These are phyloP conservation scores for Penicillium cosmopolitanum DNA, from an alignment of 495 filamentous ascomycete species.

Conservation along the genomic window DNA sequence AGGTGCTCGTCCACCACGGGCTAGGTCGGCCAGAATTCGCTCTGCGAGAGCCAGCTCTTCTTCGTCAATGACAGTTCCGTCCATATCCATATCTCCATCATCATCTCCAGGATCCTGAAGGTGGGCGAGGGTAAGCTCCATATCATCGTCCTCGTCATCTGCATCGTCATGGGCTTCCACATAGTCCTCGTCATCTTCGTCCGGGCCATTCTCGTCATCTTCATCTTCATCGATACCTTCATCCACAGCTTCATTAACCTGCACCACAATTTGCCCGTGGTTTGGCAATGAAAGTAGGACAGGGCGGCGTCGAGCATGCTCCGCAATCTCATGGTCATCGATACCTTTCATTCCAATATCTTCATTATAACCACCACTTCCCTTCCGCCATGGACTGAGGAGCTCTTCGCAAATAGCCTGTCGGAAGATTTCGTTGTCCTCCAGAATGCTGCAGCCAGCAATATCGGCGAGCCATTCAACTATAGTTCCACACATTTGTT, in stretches of 20 bases:
- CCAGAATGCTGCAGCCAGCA: slow-evolving; percentile 81
- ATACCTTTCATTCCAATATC: slow-evolving; percentile 84
- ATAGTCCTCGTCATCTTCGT: slow-evolving; percentile 48
- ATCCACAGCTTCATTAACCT: slow-evolving; percentile 53
- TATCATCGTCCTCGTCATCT: slow-evolving; percentile 46
- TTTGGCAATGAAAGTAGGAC: slow-evolving; percentile 44
- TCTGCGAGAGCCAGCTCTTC: slow-evolving; percentile 73
- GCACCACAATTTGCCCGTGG: slow-evolving; percentile 44
- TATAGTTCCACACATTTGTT: slow-evolving; percentile 98
- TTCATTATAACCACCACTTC: slow-evolving; percentile 82
- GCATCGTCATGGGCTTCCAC: slow-evolving; percentile 51
- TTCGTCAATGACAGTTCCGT: slow-evolving; percentile 51
- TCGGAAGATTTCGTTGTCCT: slow-evolving; percentile 77
- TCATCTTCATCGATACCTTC: slow-evolving; percentile 53
- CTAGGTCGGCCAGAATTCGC: slow-evolving; percentile 57
- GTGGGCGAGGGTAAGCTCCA: slow-evolving; percentile 23
- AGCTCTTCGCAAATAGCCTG: slow-evolving; percentile 87
- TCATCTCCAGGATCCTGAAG: slow-evolving; percentile 39
- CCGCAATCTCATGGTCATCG: slow-evolving; percentile 76
- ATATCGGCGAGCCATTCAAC: slow-evolving; percentile 96
- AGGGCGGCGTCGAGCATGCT: slow-evolving; percentile 37
- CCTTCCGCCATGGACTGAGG: slow-evolving; percentile 80
- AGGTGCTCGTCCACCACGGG: slow-evolving; percentile 15
- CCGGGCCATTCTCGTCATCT: slow-evolving; percentile 29
- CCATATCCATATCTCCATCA: slow-evolving; percentile 56